Base-by-base conservation (phyloP, 129 eudicot genomes). In the Flaveria sonorensis region DNA sequence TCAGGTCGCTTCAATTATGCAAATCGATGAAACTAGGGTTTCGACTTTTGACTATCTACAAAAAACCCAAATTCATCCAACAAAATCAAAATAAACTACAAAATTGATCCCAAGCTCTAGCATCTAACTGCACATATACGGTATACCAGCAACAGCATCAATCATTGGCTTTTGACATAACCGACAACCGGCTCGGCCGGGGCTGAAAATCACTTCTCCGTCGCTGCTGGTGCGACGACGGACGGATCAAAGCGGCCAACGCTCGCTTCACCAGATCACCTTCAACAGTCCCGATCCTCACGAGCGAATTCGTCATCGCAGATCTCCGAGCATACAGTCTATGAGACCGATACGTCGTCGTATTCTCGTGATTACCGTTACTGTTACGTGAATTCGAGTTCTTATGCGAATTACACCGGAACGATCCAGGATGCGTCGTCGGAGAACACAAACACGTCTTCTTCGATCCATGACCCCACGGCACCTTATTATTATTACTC, bases 371-470 rank as follows among this genome's bases (percentile, higher is more conserved):
- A 28, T n/a, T 18, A 6, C 53, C 70, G 23, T 32, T 70, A 18
- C 18, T 2, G 13, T 77, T 71, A 51, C 72, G 52, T 19, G 24
- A 23, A 68, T 21, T 76, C 64, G 43, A 64, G 52, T 79, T 86
- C 72, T 86, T 89, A 68, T 92, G 97, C 47, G 84, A 77, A 47
- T 88, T 87, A 71, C 97, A 92, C 32, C 97, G 91, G 76, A 89
- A 92, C 48, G 97, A 92, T 6, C 97, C 96, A 1, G 97, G 93
- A 76, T 92, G 97, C 52, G 93, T 86, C 40, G 97, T 92, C 15
- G 97, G 97, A 23, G 97, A 92, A 19, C 97, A 92, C 74, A 81
- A 52, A 71, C 97, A 92, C 74, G 91, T 87, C 79, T 79, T 89
- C 88, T 87, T 92, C 82, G 84, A 85, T 19, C 79, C 79, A 6